phyloP scores from a whole-genome alignment of 2,329 filamentous ascomycete genomes.

The Diaporthe destruens region DNA sequence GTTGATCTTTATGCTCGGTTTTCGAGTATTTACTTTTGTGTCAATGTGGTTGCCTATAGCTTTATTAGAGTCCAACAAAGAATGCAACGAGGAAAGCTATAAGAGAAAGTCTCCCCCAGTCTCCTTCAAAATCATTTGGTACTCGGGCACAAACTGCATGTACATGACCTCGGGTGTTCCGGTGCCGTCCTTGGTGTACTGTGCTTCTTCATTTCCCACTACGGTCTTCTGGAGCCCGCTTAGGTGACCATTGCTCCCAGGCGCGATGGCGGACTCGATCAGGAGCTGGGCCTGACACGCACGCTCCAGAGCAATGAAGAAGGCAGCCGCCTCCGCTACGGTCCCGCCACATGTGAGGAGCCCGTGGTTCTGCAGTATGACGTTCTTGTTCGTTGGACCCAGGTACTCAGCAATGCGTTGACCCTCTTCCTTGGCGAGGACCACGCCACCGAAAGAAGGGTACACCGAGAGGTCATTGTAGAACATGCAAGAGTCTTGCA shows the following conservation, averaged over 20 bases:
- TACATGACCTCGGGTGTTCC: conserved; percentile 30
- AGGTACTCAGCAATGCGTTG: conserved; percentile 71
- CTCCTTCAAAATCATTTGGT: conserved; percentile 25
- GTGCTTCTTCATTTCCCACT: conserved; percentile 57
- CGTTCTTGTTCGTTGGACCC: conserved; percentile 66
- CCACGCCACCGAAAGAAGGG: conserved; percentile 61
- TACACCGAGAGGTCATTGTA: conserved; percentile 74
- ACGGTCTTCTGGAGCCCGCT: conserved; percentile 50
- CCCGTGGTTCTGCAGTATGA: conserved; percentile 78
- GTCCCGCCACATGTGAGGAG: conserved; percentile 76
- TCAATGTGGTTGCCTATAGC: no score
- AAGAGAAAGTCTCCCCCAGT: conserved; percentile 14
- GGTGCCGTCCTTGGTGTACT: conserved; percentile 46
- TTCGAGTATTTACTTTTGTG: no score
- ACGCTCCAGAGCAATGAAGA: conserved; percentile 76
- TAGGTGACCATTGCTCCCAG: conserved; percentile 43
- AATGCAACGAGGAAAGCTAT: no score
- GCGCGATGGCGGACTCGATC: conserved; percentile 69
- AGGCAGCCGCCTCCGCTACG: conserved; percentile 77
- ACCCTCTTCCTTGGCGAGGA: conserved; percentile 73
- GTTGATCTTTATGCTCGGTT: no score
- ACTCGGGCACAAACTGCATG: conserved; percentile 35
- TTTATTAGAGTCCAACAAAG: no score
- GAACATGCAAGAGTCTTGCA: conserved; percentile 69
- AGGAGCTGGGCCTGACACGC: conserved; percentile 76